A percentile compares a stretch with the other conserved stretches of the same genome.
These are phyloP conservation scores for Trichoderma sp. DNA, from an alignment of 2,329 filamentous ascomycete species.

Conservation along the genomic window DNA sequence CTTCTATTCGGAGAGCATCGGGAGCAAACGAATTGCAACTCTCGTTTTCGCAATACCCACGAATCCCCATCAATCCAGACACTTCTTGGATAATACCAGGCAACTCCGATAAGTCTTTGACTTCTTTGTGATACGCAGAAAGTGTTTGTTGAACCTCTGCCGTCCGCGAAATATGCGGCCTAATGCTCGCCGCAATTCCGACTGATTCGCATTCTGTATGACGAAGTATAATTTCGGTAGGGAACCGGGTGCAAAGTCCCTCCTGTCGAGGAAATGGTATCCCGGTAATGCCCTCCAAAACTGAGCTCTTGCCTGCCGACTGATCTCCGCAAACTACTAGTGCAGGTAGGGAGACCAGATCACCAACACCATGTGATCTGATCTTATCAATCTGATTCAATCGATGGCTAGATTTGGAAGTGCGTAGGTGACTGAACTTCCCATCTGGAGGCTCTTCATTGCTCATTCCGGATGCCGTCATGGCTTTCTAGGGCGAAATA, in stretches of 20 bases:
- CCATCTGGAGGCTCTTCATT: not conserved
- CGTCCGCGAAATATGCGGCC: not conserved
- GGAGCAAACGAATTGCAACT: not conserved
- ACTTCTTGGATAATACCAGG: not conserved
- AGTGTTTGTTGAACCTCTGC: not conserved
- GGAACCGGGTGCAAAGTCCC: conserved; percentile 53
- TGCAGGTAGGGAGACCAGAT: conserved; percentile 36
- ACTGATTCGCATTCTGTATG: conserved; percentile 17
- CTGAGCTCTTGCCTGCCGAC: conserved; percentile 54
- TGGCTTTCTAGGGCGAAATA: not conserved
- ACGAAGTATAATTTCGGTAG: conserved; percentile 52
- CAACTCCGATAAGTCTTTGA: not conserved
- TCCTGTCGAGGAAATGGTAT: conserved; percentile 53
- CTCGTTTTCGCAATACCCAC: not conserved
- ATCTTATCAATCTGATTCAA: conserved; percentile 5
- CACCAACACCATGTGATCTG: not conserved
- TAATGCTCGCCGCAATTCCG: not conserved
- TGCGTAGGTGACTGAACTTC: not conserved
- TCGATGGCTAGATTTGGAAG: not conserved
- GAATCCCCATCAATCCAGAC: not conserved
- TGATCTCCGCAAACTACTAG: conserved; percentile 56
- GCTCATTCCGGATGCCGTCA: not conserved
- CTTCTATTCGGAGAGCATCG: not conserved
- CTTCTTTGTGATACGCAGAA: not conserved
- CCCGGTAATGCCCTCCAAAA: conserved; percentile 54